Percentiles rank a stretch among this genome's conserved stretches.
Evolutionary conservation across 2,329 filamentous ascomycete genomes (phyloP).

Genomic region (Fusarium devonianum): DNA sequence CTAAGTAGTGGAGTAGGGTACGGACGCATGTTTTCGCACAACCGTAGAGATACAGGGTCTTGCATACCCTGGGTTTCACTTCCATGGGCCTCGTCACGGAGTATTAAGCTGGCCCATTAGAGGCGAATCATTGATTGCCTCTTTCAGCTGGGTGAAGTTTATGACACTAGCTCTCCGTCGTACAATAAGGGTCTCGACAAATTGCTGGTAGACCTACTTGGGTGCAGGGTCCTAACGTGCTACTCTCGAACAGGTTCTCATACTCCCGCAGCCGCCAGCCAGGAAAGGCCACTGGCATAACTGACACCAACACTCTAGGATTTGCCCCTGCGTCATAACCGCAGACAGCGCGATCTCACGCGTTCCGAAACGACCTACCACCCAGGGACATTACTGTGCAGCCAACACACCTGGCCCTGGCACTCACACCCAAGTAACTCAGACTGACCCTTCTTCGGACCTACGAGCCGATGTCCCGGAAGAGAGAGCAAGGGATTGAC

Average conservation of each 20-base stretch:
- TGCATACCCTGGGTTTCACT: constrained; percentile 15
- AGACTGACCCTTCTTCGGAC: constrained; percentile 15
- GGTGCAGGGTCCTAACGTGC: too few species aligned
- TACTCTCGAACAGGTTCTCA: background rate
- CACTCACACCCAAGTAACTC: constrained; percentile 23
- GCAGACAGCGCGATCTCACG: constrained; percentile 17
- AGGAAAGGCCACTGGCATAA: constrained; percentile 5
- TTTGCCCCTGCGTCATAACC: constrained; percentile 27
- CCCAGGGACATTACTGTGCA: constrained; percentile 4
- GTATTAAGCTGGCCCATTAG: constrained; percentile 10
- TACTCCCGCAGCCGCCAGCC: constrained; percentile 13
- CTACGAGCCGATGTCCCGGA: constrained; percentile 25
- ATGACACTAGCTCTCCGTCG: constrained; percentile 1
- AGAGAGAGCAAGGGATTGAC: background rate
- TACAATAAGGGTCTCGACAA: constrained; percentile 2
- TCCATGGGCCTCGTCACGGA: constrained; percentile 8
- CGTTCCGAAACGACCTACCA: constrained; percentile 11
- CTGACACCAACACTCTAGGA: constrained; percentile 15
- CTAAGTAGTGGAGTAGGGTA: constrained; percentile 5
- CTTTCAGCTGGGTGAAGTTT: constrained; percentile 12
- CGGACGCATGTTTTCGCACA: too few species aligned
- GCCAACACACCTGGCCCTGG: constrained; percentile 19
- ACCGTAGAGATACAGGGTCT: constrained; percentile 30
- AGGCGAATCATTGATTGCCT: background rate
- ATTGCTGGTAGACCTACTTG: too few species aligned